Base-by-base conservation (phyloP, 257 asterid species). In the Solanum rostratum region DNA sequence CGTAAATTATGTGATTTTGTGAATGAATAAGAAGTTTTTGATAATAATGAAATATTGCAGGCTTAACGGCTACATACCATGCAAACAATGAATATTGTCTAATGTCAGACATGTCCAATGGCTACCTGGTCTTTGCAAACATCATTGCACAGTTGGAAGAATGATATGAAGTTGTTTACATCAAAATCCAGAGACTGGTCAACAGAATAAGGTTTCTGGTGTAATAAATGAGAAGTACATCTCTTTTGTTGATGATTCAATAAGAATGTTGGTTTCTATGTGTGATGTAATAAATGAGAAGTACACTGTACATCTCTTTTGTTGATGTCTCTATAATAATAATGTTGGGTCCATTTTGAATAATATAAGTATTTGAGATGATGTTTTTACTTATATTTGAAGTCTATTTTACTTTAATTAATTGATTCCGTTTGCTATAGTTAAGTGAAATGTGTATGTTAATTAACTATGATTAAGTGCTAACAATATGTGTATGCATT, bases 41-140 rank as follows among this genome's bases (percentile, higher is more conserved):
- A 84, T 52, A 52, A 43, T 43, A 43, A 53, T 53, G n/a, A 55
- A 55, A 53, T 86, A 30, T 30, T 30, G 92, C 97, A 96, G 99
- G 99, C 74, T 82, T 96, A 78, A 93, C 95, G 99, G 97, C 97
- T 9, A 96, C 99, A 30, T 96, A 94, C 90, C 99, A 96, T 91
- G 98, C 98, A 27, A 92, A 91, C 87, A 94, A 96, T 59, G 99
- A 96, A 92, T 93, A 94, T 79, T 96, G 99, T 92, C 97, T 93
- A 60, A 90, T 96, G 11, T 88, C 97, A 2, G 99, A 96, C 87
- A 95, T 96, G 97, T 89, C 92, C 89, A 97, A 94, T 83, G 99
- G 99, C 69, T 95, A 94, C 85, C 85, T 88, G 13, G 93, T 96
- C 84, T 96, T 96, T 81, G 92, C 88, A 79, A 91, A 97, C 70